phyloP scores from a whole-genome alignment of 139 green algal species.

The Parachlorella kessleri region DNA sequence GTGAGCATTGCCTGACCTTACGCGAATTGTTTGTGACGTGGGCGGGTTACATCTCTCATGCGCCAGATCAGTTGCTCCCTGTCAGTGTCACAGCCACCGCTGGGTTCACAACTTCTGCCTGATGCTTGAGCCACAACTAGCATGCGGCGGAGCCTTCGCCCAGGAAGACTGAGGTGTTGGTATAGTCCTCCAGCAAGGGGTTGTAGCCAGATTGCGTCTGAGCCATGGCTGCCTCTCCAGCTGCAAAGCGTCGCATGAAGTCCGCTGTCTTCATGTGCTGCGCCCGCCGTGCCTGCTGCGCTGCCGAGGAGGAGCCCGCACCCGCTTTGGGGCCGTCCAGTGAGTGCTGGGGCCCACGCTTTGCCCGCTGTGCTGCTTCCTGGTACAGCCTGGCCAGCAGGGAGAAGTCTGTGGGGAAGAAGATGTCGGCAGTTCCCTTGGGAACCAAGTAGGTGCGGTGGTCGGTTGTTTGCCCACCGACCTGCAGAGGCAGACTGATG shows the following conservation, averaged over 20 bases:
- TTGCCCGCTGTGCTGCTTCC: neutral
- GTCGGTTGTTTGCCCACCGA: constrained; percentile 57
- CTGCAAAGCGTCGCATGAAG: constrained; percentile 59
- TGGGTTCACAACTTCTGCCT: too few relatives aligned
- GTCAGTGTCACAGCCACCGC: too few relatives aligned
- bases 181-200: constrained; percentile 86
- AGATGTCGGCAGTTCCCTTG: constrained; percentile 76
- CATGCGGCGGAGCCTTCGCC: constrained; percentile 5
- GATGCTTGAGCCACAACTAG: too few relatives aligned
- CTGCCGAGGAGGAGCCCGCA: neutral
- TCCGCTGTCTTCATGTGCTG: constrained; percentile 34
- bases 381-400: constrained; percentile 64
- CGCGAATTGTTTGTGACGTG: too few relatives aligned
- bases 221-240: constrained; percentile 32
- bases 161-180: constrained; percentile 78
- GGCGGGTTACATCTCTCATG: too few relatives aligned
- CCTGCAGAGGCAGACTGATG: constrained; percentile 14
- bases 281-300: neutral
- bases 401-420: constrained; percentile 91
- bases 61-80: too few relatives aligned
- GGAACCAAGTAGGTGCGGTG: constrained; percentile 55
- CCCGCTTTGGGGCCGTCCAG: neutral
- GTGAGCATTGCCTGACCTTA: too few relatives aligned
- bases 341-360: neutral
- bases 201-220: constrained; percentile 71